Percentiles rank a stretch among this genome's conserved stretches.
phyloP scores from a whole-genome alignment of 148 eudicot genomes.

The Rhododendron williamsianum region DNA sequence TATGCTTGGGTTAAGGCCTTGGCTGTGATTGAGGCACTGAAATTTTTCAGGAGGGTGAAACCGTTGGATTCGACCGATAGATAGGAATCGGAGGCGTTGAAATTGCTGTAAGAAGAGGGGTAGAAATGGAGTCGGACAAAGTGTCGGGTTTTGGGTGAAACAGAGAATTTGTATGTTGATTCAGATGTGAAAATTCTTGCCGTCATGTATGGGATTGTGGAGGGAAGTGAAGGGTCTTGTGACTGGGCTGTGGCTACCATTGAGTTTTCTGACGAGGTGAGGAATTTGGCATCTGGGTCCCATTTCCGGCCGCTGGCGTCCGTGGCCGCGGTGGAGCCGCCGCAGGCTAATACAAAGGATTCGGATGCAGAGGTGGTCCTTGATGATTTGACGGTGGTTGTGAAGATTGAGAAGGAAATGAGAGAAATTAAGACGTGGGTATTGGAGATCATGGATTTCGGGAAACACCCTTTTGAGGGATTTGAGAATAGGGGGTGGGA shows the following conservation, averaged over 20 bases:
- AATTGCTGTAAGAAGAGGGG: slow-evolving; percentile 50
- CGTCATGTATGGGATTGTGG: slow-evolving; percentile 66
- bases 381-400: background rate
- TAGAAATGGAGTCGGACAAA: slow-evolving; percentile 65
- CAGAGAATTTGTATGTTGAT: slow-evolving; percentile 41
- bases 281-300: slow-evolving; percentile 50
- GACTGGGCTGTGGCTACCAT: slow-evolving; percentile 29
- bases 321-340: slow-evolving; percentile 8
- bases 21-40: slow-evolving; percentile 61
- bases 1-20: slow-evolving; percentile 67
- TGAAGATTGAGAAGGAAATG: background rate
- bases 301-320: slow-evolving; percentile 63
- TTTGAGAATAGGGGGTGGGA: background rate
- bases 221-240: slow-evolving; percentile 75
- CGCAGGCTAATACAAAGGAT: slow-evolving; percentile 26
- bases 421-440: slow-evolving; percentile 19
- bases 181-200: slow-evolving; percentile 52
- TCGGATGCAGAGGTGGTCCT: background rate
- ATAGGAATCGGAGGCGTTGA: slow-evolving; percentile 40
- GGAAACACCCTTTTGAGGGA: slow-evolving; percentile 9
- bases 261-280: slow-evolving; percentile 28
- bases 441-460: slow-evolving; percentile 22
- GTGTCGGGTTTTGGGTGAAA: slow-evolving; percentile 31
- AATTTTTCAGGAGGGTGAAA: slow-evolving; percentile 60
- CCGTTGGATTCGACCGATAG: slow-evolving; percentile 44